Evolutionary conservation across 192 early-diverging fungal genomes (phyloP).

Genomic region (Linnemannia elongata): DNA sequence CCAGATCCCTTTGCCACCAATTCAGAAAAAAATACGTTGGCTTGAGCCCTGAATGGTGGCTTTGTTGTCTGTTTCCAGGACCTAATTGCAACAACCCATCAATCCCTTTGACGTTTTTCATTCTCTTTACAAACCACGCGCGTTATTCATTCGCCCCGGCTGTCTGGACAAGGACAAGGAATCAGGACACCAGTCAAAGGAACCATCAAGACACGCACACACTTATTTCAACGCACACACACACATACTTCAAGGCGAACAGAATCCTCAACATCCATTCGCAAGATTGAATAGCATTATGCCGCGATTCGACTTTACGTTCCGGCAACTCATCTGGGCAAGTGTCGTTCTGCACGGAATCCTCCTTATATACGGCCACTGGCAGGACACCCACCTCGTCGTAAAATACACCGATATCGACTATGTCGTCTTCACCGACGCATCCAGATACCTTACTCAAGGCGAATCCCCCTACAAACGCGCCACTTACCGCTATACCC

Average conservation of each 20-base stretch:
- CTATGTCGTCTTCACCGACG: conserved; percentile 97
- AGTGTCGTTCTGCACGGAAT: conserved; percentile 37
- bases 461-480: conserved; percentile 89
- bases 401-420: conserved; percentile 99
- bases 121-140: neutral
- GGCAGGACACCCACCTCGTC: conserved; percentile 87
- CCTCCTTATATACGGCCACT: conserved; percentile 86
- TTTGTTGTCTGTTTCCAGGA: neutral
- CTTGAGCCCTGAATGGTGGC: neutral
- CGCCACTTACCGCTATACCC: conserved; percentile 98
- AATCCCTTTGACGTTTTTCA: neutral
- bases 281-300: neutral
- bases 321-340: conserved; percentile 44
- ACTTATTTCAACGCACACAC: too few relatives aligned
- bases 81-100: neutral
- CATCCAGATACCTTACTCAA: conserved; percentile 80
- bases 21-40: neutral
- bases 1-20: neutral
- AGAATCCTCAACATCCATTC: neutral
- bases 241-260: neutral
- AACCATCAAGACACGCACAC: neutral
- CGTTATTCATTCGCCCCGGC: neutral
- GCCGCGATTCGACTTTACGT: conserved; percentile 34
- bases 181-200: neutral
- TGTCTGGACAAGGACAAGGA: neutral